phyloP scores from a whole-genome alignment of 2,329 filamentous ascomycete genomes.

The Fusarium sp. region DNA sequence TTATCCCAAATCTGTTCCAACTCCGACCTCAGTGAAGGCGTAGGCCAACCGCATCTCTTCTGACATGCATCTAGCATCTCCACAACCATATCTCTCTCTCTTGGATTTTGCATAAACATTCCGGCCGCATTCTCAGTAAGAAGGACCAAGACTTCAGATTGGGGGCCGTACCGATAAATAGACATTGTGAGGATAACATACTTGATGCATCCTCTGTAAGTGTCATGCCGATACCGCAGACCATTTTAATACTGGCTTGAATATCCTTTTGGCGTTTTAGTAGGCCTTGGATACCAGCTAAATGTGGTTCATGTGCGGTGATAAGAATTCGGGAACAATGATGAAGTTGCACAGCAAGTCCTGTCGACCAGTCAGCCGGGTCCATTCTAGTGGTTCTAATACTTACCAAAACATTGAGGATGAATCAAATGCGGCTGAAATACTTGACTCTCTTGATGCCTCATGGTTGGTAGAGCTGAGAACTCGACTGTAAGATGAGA shows the following conservation, averaged over 20 bases:
- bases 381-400: accelerated
- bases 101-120: slow-evolving; percentile 30
- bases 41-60: slow-evolving; percentile 39
- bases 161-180: slow-evolving; percentile 43
- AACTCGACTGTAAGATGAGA: slow-evolving; percentile 52
- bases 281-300: slow-evolving; percentile 55
- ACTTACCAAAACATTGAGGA: slow-evolving; percentile 53
- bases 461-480: slow-evolving; percentile 51
- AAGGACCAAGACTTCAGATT: accelerated
- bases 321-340: slow-evolving; percentile 50
- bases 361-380: neutral
- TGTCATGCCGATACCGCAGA: slow-evolving; percentile 62
- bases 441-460: slow-evolving; percentile 26
- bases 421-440: slow-evolving; percentile 63
- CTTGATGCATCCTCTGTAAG: slow-evolving; percentile 54
- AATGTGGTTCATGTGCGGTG: slow-evolving; percentile 37
- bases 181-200: slow-evolving; percentile 57
- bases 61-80: slow-evolving; percentile 39
- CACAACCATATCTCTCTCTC: slow-evolving; percentile 23
- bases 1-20: slow-evolving; percentile 36
- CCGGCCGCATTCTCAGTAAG: slow-evolving; percentile 4
- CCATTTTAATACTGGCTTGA: slow-evolving; percentile 41
- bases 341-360: slow-evolving; percentile 29
- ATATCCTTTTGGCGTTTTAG: slow-evolving; percentile 46
- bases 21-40: slow-evolving; percentile 32